A percentile compares a stretch with the other conserved stretches of the same genome.
Conservation (phyloP, 108 stramenopile genomes). For the Pelagomonas calceolata region DNA sequence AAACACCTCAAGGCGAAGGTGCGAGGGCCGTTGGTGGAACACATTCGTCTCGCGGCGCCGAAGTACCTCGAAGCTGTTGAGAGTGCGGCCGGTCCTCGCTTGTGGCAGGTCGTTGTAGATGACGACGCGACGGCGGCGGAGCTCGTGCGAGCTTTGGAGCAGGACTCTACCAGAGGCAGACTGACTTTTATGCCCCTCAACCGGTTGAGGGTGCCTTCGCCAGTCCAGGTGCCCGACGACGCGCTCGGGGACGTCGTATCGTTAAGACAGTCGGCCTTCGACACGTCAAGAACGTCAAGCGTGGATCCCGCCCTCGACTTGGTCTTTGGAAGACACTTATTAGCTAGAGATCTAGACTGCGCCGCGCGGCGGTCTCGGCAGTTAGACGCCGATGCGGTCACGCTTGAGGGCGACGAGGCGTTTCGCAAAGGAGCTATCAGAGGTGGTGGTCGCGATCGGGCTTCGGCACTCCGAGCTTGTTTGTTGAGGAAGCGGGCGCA, state of each 20-base stretch:
- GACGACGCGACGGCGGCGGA: constrained; percentile 84
- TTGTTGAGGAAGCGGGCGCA: too few species aligned
- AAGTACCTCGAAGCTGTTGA: constrained; percentile 85
- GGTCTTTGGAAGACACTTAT: constrained; percentile 81
- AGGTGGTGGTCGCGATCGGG: constrained; percentile 66
- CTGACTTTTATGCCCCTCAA: constrained; percentile 96
- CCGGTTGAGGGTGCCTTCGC: constrained; percentile 53
- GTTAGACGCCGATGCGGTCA: constrained; percentile 80
- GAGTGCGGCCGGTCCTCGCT: constrained; percentile 78
- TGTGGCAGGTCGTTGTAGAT: constrained; percentile 97
- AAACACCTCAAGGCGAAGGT: constrained; percentile 54
- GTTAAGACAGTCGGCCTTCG: background rate
- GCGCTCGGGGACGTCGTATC: background rate
- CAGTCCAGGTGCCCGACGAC: constrained; percentile 11
- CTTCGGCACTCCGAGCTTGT: constrained; percentile 22
- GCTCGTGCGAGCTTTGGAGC: constrained; percentile 75
- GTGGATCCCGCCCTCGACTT: constrained; percentile 77
- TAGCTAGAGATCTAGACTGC: constrained; percentile 66
- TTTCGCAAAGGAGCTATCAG: constrained; percentile 76
- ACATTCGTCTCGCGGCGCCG: constrained; percentile 57
- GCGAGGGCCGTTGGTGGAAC: constrained; percentile 84
- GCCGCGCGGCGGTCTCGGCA: constrained; percentile 57
- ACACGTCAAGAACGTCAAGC: too few species aligned
- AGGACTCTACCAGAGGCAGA: constrained; percentile 62
- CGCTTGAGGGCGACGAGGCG: constrained; percentile 90